Conservation (phyloP, 164 flowering plant species). For the Brasenia schreberi region DNA sequence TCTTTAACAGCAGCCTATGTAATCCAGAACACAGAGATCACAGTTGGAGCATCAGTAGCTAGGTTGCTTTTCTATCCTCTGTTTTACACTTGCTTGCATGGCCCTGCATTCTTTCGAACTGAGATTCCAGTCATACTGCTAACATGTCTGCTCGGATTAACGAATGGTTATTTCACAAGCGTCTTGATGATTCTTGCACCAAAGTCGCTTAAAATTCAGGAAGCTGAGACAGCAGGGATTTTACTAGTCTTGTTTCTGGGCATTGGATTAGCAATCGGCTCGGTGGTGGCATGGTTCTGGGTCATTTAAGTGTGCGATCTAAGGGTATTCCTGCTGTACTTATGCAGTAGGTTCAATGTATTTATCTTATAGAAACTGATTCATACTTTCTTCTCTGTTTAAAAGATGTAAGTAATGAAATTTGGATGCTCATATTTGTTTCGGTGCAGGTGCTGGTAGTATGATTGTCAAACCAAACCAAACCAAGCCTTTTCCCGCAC, state of each 20-base stretch:
- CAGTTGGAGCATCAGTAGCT: conserved; percentile 46
- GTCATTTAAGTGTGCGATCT: conserved; percentile 32
- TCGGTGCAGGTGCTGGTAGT: no score
- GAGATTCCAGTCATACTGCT: conserved; percentile 77
- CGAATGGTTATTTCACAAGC: conserved; percentile 81
- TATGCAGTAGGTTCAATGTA: no score
- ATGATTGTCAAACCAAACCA: no score
- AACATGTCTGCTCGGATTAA: conserved; percentile 81
- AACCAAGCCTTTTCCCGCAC: no score
- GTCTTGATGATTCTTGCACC: conserved; percentile 85
- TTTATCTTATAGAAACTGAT: no score
- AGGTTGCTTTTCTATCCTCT: conserved; percentile 79
- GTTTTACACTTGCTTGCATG: conserved; percentile 75
- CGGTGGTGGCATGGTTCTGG: conserved; percentile 90
- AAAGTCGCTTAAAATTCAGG: conserved; percentile 58
- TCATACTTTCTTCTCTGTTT: no score
- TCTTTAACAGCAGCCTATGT: conserved; percentile 56
- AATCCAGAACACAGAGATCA: conserved; percentile 51
- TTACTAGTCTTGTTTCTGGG: conserved; percentile 72
- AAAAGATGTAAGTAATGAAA: no score
- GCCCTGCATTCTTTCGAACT: conserved; percentile 67
- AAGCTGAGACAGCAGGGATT: conserved; percentile 77
- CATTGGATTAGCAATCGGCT: conserved; percentile 70
- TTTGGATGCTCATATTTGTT: no score
- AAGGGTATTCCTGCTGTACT: no score